Percentiles rank a stretch among this genome's conserved stretches.
phyloP scores from a whole-genome alignment of 352 stramenopile genomes.

The Chrysophaeum taylorii region DNA sequence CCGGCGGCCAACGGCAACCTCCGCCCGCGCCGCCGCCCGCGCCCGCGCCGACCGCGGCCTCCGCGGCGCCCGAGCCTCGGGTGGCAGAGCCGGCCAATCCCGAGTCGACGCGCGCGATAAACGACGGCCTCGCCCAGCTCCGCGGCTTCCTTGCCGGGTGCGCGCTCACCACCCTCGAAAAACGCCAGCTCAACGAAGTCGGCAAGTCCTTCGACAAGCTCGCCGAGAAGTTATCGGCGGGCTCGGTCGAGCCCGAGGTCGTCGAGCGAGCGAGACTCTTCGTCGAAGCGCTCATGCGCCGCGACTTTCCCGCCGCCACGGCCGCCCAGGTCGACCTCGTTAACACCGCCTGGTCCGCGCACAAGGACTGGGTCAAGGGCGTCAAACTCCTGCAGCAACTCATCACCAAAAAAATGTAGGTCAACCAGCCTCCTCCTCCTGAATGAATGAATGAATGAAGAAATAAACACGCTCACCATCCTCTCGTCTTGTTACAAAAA shows the following conservation, averaged over 20 bases:
- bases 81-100: slow-evolving; percentile 5
- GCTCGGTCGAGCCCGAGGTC: slow-evolving; percentile 41
- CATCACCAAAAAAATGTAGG: slow-evolving; percentile 41
- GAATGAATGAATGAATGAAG: too few relatives aligned
- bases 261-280: slow-evolving; percentile 39
- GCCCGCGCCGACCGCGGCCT: neutral
- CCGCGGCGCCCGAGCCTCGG: slow-evolving; percentile 18
- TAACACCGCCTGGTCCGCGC: slow-evolving; percentile 80
- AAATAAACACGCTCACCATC: too few relatives aligned
- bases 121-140: slow-evolving; percentile 42
- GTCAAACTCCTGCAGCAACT: slow-evolving; percentile 91
- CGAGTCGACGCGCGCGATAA: slow-evolving; percentile 42
- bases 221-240: slow-evolving; percentile 45
- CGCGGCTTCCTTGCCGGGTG: slow-evolving; percentile 24
- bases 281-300: slow-evolving; percentile 32
- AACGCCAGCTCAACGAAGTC: slow-evolving; percentile 50
- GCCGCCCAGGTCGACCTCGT: slow-evolving; percentile 75
- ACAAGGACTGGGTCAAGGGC: slow-evolving; percentile 95
- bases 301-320: slow-evolving; percentile 42
- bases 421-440: too few relatives aligned
- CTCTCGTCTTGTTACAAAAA: too few relatives aligned
- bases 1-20: too few relatives aligned
- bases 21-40: neutral
- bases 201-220: slow-evolving; percentile 52
- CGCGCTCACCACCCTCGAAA: slow-evolving; percentile 43